A percentile compares a stretch with the other conserved stretches of the same genome.
phyloP scores from a whole-genome alignment of 352 stramenopile genomes.

The Globisporangium cederbergense region DNA sequence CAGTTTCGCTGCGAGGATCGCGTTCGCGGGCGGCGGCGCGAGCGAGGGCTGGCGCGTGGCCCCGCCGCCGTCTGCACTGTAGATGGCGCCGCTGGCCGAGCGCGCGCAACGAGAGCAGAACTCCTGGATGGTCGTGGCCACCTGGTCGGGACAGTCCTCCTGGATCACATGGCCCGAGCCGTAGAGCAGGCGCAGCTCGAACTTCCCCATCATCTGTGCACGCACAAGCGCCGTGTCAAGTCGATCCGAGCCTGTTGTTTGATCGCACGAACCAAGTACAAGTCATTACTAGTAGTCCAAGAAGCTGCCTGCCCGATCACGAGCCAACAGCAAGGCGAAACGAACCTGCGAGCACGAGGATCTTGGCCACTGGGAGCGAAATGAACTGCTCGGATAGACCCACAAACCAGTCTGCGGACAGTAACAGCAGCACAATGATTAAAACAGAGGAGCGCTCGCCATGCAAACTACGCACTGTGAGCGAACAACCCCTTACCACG shows the following conservation, averaged over 20 bases:
- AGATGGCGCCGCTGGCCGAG: conserved; percentile 33
- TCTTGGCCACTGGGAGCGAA: conserved; percentile 66
- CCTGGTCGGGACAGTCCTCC: conserved; percentile 79
- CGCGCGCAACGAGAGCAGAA: conserved; percentile 57
- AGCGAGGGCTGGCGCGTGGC: conserved; percentile 24
- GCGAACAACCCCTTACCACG: conserved; percentile 30
- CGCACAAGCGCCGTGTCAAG: conserved; percentile 86
- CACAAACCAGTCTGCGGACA: conserved; percentile 67
- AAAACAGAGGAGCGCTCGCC: neutral
- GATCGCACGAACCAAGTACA: too few relatives aligned
- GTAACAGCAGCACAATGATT: conserved; percentile 5
- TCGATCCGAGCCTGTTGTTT: conserved; percentile 54
- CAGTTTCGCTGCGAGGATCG: conserved; percentile 44
- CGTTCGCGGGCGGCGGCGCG: conserved; percentile 21
- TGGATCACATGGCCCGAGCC: conserved; percentile 87
- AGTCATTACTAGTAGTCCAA: neutral
- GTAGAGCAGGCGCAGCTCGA: conserved; percentile 84
- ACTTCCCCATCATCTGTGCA: conserved; percentile 91
- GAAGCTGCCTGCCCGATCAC: neutral
- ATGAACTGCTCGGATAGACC: conserved; percentile 86
- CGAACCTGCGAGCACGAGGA: conserved; percentile 77
- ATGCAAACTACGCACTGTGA: neutral
- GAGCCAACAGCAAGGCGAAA: neutral
- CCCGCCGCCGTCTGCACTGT: conserved; percentile 21
- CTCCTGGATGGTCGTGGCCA: conserved; percentile 60